phyloP scores from a whole-genome alignment of 169 alveolate species.

The Plasmodium cynomolgi region DNA sequence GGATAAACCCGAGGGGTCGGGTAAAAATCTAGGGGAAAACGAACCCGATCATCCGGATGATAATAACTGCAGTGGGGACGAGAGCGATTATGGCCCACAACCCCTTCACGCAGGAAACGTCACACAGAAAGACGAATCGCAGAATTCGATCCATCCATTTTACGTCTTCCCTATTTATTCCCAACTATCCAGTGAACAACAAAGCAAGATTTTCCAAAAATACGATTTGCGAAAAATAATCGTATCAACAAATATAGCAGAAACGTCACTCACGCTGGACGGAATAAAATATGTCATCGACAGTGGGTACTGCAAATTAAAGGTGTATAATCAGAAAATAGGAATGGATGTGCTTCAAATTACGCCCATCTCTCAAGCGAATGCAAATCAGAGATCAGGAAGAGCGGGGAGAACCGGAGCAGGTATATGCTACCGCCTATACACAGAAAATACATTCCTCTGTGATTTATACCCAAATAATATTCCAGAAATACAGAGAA shows the following conservation, averaged over 20 bases:
- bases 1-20: neutral
- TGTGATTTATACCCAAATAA: constrained; percentile 97
- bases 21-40: neutral
- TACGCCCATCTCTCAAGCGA: constrained; percentile 99
- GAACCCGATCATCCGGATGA: neutral
- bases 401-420: constrained; percentile 99
- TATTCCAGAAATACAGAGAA: constrained; percentile 99
- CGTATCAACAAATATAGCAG: constrained; percentile 99
- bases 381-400: constrained; percentile 99
- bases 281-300: constrained; percentile 99
- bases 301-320: constrained; percentile 98
- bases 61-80: constrained; percentile 6
- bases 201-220: constrained; percentile 86
- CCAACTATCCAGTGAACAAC: constrained; percentile 98
- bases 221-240: constrained; percentile 91
- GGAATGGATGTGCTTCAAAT: constrained; percentile 99
- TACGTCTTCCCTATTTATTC: constrained; percentile 98
- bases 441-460: constrained; percentile 96
- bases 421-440: constrained; percentile 98
- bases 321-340: constrained; percentile 98
- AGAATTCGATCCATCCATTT: constrained; percentile 87
- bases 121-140: neutral
- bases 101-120: neutral
- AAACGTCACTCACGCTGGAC: constrained; percentile 99
- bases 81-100: constrained; percentile 35